Percentiles rank a stretch among this genome's conserved stretches.
Evolutionary conservation across 352 stramenopile species (phyloP).

Genomic region (Globisporangium paroecandrum): DNA sequence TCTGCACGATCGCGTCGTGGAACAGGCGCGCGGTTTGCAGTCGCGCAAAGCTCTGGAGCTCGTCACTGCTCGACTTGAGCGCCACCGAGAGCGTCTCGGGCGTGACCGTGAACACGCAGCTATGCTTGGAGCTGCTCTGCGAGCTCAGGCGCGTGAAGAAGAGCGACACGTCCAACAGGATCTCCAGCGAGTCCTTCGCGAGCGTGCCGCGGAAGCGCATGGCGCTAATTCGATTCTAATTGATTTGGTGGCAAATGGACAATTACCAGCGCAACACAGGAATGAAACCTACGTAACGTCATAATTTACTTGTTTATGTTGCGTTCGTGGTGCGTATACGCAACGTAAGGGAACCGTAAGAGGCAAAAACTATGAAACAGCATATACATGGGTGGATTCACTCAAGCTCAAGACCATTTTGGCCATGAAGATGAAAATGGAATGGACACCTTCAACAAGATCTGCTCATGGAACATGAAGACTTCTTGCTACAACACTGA

Average conservation of each 20-base stretch:
- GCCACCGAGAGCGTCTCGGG: constrained; percentile 59
- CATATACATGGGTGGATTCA: not conserved
- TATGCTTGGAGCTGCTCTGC: constrained; percentile 49
- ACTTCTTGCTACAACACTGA: not conserved
- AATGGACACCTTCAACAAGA: not conserved
- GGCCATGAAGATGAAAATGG: not conserved
- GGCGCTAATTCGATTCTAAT: not conserved
- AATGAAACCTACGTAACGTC: not conserved
- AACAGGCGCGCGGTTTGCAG: constrained; percentile 68
- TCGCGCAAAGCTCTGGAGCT: constrained; percentile 76
- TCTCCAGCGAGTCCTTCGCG: constrained; percentile 66
- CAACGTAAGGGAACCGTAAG: not conserved
- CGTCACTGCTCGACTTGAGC: constrained; percentile 68
- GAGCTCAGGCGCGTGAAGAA: constrained; percentile 63
- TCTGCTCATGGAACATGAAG: not conserved
- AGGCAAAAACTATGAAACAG: not conserved
- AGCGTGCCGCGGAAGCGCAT: constrained; percentile 83
- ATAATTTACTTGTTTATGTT: not conserved
- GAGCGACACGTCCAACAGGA: constrained; percentile 76
- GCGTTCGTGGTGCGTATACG: not conserved
- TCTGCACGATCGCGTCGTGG: constrained; percentile 69
- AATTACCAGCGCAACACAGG: too few species aligned
- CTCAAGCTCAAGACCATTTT: not conserved
- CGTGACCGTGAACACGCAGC: constrained; percentile 72
- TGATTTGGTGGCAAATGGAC: constrained; percentile 2